phyloP scores from a whole-genome alignment of 75 land plant genomes.

The Cryptomeria japonica region DNA sequence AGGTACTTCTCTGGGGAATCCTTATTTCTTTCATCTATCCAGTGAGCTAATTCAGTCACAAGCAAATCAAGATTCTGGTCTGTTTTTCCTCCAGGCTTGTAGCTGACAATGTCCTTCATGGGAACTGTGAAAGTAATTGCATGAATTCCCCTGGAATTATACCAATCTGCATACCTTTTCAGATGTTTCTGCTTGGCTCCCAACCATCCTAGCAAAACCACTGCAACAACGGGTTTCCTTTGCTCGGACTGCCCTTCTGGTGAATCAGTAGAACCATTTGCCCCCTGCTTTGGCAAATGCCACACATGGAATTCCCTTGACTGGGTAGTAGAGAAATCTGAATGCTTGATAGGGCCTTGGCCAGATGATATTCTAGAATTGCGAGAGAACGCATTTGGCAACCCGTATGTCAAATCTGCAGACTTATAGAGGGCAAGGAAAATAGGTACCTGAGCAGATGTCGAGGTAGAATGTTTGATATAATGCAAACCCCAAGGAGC shows the following conservation, averaged over 20 bases:
- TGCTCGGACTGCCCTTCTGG: slow-evolving; percentile 38
- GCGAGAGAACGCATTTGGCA: background rate
- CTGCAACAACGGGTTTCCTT: slow-evolving; percentile 55
- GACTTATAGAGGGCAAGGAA: slow-evolving; percentile 40
- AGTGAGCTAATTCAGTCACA: slow-evolving; percentile 62
- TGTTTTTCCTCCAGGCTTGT: slow-evolving; percentile 71
- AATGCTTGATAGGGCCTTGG: background rate
- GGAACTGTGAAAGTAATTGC: slow-evolving; percentile 92
- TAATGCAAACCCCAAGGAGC: background rate
- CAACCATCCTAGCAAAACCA: slow-evolving; percentile 93
- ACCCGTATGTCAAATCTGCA: slow-evolving; percentile 26
- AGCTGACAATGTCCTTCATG: slow-evolving; percentile 80
- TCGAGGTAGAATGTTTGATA: background rate
- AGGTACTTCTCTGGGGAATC: slow-evolving; percentile 54
- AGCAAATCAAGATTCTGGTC: slow-evolving; percentile 73
- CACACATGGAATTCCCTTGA: slow-evolving; percentile 47
- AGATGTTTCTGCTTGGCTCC: slow-evolving; percentile 94
- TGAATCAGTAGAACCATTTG: slow-evolving; percentile 19
- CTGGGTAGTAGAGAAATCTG: slow-evolving; percentile 2
- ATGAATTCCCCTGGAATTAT: slow-evolving; percentile 86
- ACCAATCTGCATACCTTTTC: slow-evolving; percentile 93
- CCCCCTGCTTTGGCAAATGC: slow-evolving; percentile 55
- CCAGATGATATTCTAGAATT: background rate
- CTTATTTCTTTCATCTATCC: slow-evolving; percentile 55
- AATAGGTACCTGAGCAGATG: slow-evolving; percentile 29